Evolutionary conservation across 495 filamentous ascomycete genomes (phyloP).

Genomic region (Penicillium tannophilum): DNA sequence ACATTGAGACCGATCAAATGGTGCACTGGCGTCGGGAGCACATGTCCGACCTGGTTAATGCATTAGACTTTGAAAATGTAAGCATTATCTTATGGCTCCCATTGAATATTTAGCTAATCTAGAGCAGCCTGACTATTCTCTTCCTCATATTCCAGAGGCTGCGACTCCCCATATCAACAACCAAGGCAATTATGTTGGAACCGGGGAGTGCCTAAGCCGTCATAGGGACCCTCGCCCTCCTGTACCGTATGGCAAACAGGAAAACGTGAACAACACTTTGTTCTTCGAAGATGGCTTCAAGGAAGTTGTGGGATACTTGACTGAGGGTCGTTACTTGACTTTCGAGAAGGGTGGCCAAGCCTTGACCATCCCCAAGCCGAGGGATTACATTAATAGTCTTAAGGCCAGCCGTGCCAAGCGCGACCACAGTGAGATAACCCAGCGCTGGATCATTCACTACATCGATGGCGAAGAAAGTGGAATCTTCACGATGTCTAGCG

Average conservation of each 20-base stretch:
- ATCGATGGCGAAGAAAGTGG: background rate
- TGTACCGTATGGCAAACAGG: conserved; percentile 51
- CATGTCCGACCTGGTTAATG: conserved; percentile 58
- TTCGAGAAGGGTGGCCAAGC: conserved; percentile 24
- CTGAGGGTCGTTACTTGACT: conserved; percentile 52
- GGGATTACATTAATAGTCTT: conserved; percentile 13
- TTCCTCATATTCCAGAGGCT: conserved; percentile 50
- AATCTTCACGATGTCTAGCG: background rate
- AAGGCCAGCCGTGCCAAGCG: background rate
- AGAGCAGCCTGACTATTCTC: background rate
- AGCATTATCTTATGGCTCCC: conserved; percentile 8
- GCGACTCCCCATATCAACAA: conserved; percentile 31
- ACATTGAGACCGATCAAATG: conserved; percentile 52
- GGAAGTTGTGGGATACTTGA: conserved; percentile 51
- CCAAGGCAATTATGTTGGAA: conserved; percentile 43
- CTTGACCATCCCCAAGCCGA: background rate
- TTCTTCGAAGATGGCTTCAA: conserved; percentile 56
- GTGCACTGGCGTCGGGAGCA: conserved; percentile 53
- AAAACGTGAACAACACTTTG: conserved; percentile 28
- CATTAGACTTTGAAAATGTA: conserved; percentile 53
- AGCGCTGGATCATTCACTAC: background rate
- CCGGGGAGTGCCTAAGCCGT: conserved; percentile 41
- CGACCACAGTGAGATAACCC: conserved; percentile 37
- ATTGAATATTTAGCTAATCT: background rate
- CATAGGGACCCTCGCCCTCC: conserved; percentile 36